These are phyloP conservation scores for Tothia fuscella DNA, from an alignment of 2,329 filamentous ascomycete genomes.

Conservation along the genomic window DNA sequence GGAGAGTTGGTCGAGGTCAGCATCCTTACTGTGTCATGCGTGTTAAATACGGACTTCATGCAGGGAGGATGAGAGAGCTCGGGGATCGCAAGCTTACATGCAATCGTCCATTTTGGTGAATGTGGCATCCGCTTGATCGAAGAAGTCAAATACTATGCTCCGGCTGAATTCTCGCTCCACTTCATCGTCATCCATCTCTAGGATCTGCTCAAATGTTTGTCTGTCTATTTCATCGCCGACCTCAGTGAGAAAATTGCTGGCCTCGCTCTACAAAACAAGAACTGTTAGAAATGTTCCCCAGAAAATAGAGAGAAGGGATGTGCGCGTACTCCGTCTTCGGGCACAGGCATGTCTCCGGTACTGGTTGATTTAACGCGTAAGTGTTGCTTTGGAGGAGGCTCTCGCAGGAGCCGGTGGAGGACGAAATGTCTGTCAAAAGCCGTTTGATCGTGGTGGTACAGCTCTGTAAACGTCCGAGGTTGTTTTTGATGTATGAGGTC, in stretches of 20 bases:
- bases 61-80: background rate
- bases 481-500: too few species aligned
- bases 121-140: slow-evolving; percentile 77
- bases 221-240: slow-evolving; percentile 58
- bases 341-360: too few species aligned
- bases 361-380: too few species aligned
- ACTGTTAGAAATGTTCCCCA: too few species aligned
- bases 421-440: too few species aligned
- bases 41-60: background rate
- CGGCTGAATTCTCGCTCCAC: slow-evolving; percentile 75
- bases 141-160: slow-evolving; percentile 83
- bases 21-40: slow-evolving; percentile 40
- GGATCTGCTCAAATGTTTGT: slow-evolving; percentile 80
- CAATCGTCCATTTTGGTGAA: slow-evolving; percentile 73
- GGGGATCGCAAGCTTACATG: slow-evolving; percentile 60
- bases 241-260: background rate
- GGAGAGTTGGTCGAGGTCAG: slow-evolving; percentile 64
- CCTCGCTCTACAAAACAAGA: background rate
- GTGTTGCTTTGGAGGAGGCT: too few species aligned
- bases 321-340: too few species aligned
- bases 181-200: slow-evolving; percentile 96
- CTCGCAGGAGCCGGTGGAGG: too few species aligned
- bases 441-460: too few species aligned
- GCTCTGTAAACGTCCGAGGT: too few species aligned
- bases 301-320: too few species aligned